These are phyloP conservation scores for Plasmodium blacklocki DNA, from an alignment of 169 alveolate genomes.

Conservation along the genomic window DNA sequence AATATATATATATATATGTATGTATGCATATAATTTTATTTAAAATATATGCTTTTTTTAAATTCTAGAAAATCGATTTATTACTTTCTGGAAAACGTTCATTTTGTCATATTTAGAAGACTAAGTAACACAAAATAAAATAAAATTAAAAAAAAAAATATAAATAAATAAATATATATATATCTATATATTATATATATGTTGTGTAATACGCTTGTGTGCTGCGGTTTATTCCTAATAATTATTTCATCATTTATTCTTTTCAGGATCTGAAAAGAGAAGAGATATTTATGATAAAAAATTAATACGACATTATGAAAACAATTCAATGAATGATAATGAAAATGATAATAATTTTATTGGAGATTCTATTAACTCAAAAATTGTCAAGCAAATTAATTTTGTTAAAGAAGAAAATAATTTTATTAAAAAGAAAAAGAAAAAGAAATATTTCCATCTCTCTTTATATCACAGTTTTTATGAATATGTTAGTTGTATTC, in stretches of 20 bases:
- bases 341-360: constrained; percentile 56
- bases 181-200: not conserved
- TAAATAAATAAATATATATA: not conserved
- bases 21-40: not conserved
- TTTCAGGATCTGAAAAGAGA: constrained; percentile 15
- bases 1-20: not conserved
- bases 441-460: constrained; percentile 43
- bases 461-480: constrained; percentile 59
- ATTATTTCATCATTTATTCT: not conserved
- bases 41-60: not conserved
- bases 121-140: constrained; percentile 1
- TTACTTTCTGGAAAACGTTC: constrained; percentile 54
- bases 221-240: no score
- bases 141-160: no score
- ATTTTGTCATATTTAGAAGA: constrained; percentile 18
- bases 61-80: constrained; percentile 58
- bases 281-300: constrained; percentile 14
- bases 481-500: constrained; percentile 54
- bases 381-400: constrained; percentile 47
- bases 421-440: constrained; percentile 60
- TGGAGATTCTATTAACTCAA: constrained; percentile 30
- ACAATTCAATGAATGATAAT: constrained; percentile 1
- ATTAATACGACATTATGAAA: constrained; percentile 7
- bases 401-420: constrained; percentile 62
- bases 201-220: not conserved